A percentile compares a stretch with the other conserved stretches of the same genome.
phyloP scores from a whole-genome alignment of 768 basidiomycete genomes.

The Saitozyma sp. region DNA sequence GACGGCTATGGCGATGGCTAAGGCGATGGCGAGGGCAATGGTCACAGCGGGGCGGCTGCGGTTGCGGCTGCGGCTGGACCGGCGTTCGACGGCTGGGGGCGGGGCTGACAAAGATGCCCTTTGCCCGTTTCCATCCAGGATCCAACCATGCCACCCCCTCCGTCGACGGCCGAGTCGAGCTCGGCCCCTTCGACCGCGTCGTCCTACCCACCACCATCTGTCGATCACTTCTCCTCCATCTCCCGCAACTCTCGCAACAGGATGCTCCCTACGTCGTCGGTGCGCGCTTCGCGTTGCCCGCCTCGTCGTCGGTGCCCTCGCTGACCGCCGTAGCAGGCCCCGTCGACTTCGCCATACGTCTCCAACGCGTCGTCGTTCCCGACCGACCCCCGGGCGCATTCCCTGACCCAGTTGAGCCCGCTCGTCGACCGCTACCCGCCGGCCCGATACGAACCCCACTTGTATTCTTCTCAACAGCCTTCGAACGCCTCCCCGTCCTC shows the following conservation, averaged over 20 bases:
- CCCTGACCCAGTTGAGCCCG: not conserved
- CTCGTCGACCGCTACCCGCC: constrained; percentile 13
- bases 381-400: constrained; percentile 14
- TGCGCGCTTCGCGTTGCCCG: constrained; percentile 6
- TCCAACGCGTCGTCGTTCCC: constrained; percentile 13
- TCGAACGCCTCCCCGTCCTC: not conserved
- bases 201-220: not conserved
- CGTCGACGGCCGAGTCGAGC: not conserved
- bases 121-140: not conserved
- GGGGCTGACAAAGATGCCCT: not conserved
- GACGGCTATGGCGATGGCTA: not conserved
- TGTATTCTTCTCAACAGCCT: not conserved
- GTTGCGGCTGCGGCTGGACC: not conserved
- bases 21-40: not conserved
- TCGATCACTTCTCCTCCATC: constrained; percentile 8
- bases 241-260: constrained; percentile 21
- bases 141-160: not conserved
- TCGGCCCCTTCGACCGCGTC: not conserved
- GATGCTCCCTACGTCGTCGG: constrained; percentile 33
- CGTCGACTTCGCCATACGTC: constrained; percentile 35
- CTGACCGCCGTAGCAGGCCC: constrained; percentile 17
- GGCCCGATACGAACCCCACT: constrained; percentile 12
- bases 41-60: not conserved
- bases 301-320: not conserved
- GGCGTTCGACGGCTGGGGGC: not conserved